Evolutionary conservation across 176 grass and related monocot genomes (phyloP).

Genomic region (Cenchrus americanus): DNA sequence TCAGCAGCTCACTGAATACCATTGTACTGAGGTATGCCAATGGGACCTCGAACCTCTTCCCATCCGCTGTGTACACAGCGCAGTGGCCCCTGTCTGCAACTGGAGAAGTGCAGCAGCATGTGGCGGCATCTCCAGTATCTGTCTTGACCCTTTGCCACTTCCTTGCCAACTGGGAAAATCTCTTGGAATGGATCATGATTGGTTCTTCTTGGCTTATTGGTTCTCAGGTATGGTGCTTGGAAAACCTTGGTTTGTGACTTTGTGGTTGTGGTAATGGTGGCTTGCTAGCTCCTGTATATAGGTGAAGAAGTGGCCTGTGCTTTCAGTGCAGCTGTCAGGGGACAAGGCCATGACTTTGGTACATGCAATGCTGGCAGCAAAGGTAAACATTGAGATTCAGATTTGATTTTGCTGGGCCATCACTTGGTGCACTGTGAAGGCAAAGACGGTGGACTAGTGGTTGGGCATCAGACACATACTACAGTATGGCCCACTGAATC

Average conservation of each 20-base stretch:
- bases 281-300: conserved; percentile 35
- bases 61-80: conserved; percentile 50
- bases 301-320: background rate
- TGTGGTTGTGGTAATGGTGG: conserved; percentile 21
- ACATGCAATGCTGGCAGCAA: background rate
- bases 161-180: conserved; percentile 8
- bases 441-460: conserved; percentile 5
- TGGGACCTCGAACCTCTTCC: conserved; percentile 59
- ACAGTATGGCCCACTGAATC: conserved; percentile 23
- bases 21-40: conserved; percentile 47
- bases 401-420: conserved; percentile 37
- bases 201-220: conserved; percentile 11
- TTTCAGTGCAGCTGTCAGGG: conserved; percentile 28
- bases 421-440: conserved; percentile 1
- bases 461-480: conserved; percentile 17
- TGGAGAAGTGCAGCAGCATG: background rate
- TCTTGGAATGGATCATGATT: conserved; percentile 18
- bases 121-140: background rate
- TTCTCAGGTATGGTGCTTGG: conserved; percentile 22
- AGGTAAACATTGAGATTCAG: conserved; percentile 34
- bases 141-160: conserved; percentile 28
- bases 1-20: conserved; percentile 52
- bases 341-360: conserved; percentile 45
- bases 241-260: conserved; percentile 32
- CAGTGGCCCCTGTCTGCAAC: conserved; percentile 59